These are phyloP conservation scores for Moesziomyces sp. DNA, from an alignment of 1,284 basidiomycete genomes.

Conservation along the genomic window DNA sequence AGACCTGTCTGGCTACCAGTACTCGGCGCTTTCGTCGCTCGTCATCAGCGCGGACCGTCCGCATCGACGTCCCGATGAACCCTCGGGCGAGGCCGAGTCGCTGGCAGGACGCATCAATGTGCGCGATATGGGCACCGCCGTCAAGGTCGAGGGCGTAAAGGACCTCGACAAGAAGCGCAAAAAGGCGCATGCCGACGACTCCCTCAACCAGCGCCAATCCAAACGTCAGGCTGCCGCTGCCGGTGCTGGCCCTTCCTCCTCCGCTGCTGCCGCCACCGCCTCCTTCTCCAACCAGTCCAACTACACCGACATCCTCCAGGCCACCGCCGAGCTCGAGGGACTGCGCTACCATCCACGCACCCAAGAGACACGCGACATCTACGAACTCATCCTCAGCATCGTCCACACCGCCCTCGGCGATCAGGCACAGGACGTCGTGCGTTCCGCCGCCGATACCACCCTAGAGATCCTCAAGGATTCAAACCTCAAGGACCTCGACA, in stretches of 20 bases:
- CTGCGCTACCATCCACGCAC: conserved; percentile 91
- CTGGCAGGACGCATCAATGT: conserved; percentile 90
- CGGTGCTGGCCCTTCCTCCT: neutral
- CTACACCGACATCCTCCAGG: conserved; percentile 71
- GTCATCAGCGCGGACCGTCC: conserved; percentile 63
- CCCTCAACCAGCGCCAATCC: conserved; percentile 33
- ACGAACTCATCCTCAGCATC: conserved; percentile 87
- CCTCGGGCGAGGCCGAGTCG: conserved; percentile 93
- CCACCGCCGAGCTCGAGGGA: conserved; percentile 83
- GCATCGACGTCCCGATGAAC: conserved; percentile 73
- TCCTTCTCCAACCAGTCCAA: conserved; percentile 71
- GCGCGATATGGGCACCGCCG: conserved; percentile 92
- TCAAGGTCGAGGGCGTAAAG: conserved; percentile 83
- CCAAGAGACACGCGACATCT: conserved; percentile 91
- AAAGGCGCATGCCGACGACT: conserved; percentile 58
- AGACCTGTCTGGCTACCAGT: conserved; percentile 66
- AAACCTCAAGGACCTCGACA: conserved; percentile 92
- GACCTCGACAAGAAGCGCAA: conserved; percentile 93
- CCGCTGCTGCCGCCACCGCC: conserved; percentile 74
- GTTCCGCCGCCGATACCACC: conserved; percentile 90
- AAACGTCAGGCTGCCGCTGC: conserved; percentile 27
- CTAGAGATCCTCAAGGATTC: conserved; percentile 92
- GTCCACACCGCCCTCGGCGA: conserved; percentile 80
- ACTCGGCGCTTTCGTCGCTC: conserved; percentile 65
- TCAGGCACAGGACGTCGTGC: conserved; percentile 93